phyloP scores from a whole-genome alignment of 164 flowering plant species.

The Litsea cubeba region DNA sequence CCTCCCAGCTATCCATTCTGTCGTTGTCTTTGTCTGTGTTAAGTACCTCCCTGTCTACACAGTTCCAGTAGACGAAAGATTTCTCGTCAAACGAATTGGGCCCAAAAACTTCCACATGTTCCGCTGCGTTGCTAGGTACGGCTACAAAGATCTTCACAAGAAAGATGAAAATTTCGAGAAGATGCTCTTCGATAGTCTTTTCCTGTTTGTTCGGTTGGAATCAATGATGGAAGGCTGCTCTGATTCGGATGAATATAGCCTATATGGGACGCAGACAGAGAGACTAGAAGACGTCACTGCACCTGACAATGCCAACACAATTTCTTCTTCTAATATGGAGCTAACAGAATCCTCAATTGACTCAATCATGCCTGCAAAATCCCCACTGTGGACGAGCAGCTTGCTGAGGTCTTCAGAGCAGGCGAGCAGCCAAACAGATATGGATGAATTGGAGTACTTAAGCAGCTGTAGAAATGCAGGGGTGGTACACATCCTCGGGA shows the following conservation, averaged over 20 bases:
- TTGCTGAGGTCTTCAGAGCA: slow-evolving; percentile 37
- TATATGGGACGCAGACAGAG: slow-evolving; percentile 53
- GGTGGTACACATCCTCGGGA: slow-evolving; percentile 91
- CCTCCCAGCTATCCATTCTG: slow-evolving; percentile 91
- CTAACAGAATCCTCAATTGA: slow-evolving; percentile 50
- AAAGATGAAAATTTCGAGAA: slow-evolving; percentile 93
- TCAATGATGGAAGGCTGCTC: slow-evolving; percentile 94
- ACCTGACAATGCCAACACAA: slow-evolving; percentile 30
- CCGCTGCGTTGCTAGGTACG: slow-evolving; percentile 94
- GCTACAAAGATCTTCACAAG: slow-evolving; percentile 93
- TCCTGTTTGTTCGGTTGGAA: slow-evolving; percentile 74
- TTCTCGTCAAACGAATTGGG: slow-evolving; percentile 85
- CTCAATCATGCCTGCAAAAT: slow-evolving; percentile 50
- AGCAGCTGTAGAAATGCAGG: slow-evolving; percentile 80
- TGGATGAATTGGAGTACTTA: slow-evolving; percentile 73
- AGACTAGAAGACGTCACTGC: slow-evolving; percentile 36
- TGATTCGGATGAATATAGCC: slow-evolving; percentile 50
- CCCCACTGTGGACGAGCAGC: slow-evolving; percentile 25
- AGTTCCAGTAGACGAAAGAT: slow-evolving; percentile 85
- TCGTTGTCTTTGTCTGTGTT: slow-evolving; percentile 87
- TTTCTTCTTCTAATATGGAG: slow-evolving; percentile 33
- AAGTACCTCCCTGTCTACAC: slow-evolving; percentile 96
- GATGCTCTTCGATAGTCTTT: slow-evolving; percentile 72
- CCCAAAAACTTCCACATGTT: slow-evolving; percentile 93
- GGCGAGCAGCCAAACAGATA: slow-evolving; percentile 45